Evolutionary conservation across 2,329 filamentous ascomycete genomes (phyloP), one percentile per base, ranked within the genome.

Genomic region (Talaromyces amestolkiae): DNA sequence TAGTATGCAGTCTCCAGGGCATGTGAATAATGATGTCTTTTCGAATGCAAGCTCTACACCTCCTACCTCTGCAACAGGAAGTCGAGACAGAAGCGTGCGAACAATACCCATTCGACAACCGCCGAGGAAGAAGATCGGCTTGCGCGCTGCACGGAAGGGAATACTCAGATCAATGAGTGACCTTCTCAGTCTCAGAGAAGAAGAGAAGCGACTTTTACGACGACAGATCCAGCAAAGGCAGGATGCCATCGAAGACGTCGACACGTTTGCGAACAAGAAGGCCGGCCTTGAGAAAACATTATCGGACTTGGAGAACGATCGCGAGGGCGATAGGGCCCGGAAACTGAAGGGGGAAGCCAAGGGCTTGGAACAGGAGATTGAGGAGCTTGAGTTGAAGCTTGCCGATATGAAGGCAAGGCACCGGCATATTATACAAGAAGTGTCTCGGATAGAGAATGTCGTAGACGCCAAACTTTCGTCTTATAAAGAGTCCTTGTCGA

Each of bases 391-490:
- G 72, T 78, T 81, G 62, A 83, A 80, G 68, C 76, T 89, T 8
- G 79, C 79, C 63, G 81, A 84, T 59, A 80, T 89, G 77, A 87
- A 84, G 73, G 78, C 78, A 43, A 79, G 80, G 60, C 85, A 88
- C 70, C 78, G 81, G 19, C 79, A 81, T 67, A 74, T 89, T n/a
- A 65, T 83, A 39, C 75, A 79, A 35, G 82, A 87, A 69, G 80
- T 86, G 27, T 79, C 82, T 35, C 78, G 83, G 15, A 76, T 83
- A 13, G 82, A 87, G 69, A 89, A 87, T 69, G 80, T 82, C 2
- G 80, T 86, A 13, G 84, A 87, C 69, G 83, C 86, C 11, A 85
- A 84, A 69, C 70, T 88, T 39, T 86, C 85, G 3, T 86, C 85
- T 0, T 89, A 87, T 70, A 84, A 81, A 64, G 79, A 82, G 22